Percentiles rank a stretch among this genome's conserved stretches.
These are phyloP conservation scores for Alisma plantagoaquatica DNA, from an alignment of 106 monocot species.

Conservation along the genomic window DNA sequence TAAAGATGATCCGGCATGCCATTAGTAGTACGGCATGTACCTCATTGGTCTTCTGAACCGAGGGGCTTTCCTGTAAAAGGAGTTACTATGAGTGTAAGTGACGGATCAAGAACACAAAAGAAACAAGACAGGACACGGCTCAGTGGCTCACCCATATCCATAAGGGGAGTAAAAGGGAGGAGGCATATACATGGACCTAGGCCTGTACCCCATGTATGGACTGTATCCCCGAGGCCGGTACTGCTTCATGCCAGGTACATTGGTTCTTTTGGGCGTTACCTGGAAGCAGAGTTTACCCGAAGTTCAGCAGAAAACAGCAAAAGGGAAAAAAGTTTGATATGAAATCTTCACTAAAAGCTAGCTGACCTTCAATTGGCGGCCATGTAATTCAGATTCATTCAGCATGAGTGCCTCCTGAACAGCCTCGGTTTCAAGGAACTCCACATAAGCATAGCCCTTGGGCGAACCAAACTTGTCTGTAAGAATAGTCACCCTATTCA, in stretches of 20 bases:
- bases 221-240: conserved; percentile 47
- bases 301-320: not conserved
- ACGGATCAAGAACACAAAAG: not conserved
- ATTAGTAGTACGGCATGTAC: conserved; percentile 28
- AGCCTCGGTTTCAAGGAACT: conserved; percentile 75
- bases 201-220: conserved; percentile 43
- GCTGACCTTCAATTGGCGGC: conserved; percentile 77
- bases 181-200: conserved; percentile 50
- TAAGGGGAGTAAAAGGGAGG: conserved; percentile 65
- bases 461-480: conserved; percentile 90
- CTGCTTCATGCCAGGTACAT: conserved; percentile 78
- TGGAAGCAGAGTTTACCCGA: conserved; percentile 4
- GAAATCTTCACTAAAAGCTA: not conserved
- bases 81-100: not conserved
- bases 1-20: too few species aligned
- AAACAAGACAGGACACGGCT: not conserved
- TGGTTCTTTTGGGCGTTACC: conserved; percentile 64
- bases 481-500: conserved; percentile 78
- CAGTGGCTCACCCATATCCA: conserved; percentile 49
- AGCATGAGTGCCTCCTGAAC: conserved; percentile 72
- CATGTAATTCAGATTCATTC: conserved; percentile 90
- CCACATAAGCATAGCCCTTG: conserved; percentile 86
- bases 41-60: conserved; percentile 68
- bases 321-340: too few species aligned
- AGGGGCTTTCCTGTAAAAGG: conserved; percentile 47